These are phyloP conservation scores for Carpinus viminea DNA, from an alignment of 306 rosid species.

Conservation along the genomic window DNA sequence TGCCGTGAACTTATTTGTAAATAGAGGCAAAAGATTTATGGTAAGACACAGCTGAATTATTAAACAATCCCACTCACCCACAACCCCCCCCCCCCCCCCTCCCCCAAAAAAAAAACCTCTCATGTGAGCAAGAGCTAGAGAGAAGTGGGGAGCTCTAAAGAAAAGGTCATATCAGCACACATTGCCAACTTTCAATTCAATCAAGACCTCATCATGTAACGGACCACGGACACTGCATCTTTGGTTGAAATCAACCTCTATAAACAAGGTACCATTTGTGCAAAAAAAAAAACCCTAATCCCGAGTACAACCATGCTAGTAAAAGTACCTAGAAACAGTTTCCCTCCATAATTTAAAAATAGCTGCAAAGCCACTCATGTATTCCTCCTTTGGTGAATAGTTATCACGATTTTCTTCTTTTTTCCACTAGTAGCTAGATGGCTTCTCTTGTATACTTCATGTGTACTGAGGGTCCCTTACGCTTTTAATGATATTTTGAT, in stretches of 20 bases:
- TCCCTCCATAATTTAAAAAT: background rate
- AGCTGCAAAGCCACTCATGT: background rate
- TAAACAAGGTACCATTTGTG: background rate
- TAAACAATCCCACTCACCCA: background rate
- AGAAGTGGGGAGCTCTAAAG: background rate
- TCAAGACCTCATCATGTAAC: background rate
- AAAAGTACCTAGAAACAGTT: background rate
- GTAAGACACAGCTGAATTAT: background rate
- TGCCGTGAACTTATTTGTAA: background rate
- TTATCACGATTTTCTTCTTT: too few relatives aligned
- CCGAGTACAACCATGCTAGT: background rate
- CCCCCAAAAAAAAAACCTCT: background rate
- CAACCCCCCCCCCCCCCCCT: background rate
- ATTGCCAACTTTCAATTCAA: background rate
- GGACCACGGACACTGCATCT: background rate
- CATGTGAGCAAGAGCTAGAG: background rate
- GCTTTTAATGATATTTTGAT: too few relatives aligned
- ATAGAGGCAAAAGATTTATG: background rate
- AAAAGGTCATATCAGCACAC: background rate
- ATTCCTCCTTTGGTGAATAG: background rate
- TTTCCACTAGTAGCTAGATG: too few relatives aligned
- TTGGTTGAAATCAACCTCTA: background rate
- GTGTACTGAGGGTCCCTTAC: too few relatives aligned
- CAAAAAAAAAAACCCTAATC: background rate
- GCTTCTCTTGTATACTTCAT: too few relatives aligned